A percentile compares a stretch with the other conserved stretches of the same genome.
Evolutionary conservation across 164 flowering plant species (phyloP).

Genomic region (Magnolia officinalis): DNA sequence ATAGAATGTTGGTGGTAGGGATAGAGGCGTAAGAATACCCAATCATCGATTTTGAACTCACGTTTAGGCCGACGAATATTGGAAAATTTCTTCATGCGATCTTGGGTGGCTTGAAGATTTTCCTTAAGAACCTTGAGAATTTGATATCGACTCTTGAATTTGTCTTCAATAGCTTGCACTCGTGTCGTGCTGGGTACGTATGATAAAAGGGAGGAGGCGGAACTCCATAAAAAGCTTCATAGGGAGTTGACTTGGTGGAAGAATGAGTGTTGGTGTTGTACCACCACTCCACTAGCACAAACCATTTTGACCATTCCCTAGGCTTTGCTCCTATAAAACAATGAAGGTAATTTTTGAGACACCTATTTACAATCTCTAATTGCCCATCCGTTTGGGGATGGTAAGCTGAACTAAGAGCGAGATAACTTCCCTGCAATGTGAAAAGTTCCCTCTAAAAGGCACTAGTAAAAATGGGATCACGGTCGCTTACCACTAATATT

Average conservation of each 20-base stretch:
- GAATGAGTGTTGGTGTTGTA: not conserved
- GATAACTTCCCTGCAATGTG: not conserved
- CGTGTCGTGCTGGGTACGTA: not conserved
- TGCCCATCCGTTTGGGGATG: constrained; percentile 8
- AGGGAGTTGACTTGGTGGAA: not conserved
- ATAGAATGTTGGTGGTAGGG: not conserved
- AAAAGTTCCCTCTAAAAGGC: not conserved
- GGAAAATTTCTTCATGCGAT: not conserved
- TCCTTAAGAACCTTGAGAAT: not conserved
- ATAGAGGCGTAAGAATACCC: not conserved
- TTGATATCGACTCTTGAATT: not conserved
- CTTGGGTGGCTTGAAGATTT: no score
- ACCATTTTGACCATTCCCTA: not conserved
- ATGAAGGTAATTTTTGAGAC: not conserved
- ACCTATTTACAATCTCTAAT: not conserved
- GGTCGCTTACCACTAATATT: not conserved
- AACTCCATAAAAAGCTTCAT: not conserved
- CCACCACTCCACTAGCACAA: not conserved
- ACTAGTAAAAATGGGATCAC: constrained; percentile 1
- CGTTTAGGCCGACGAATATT: not conserved
- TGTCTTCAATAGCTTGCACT: not conserved
- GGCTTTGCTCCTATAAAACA: not conserved
- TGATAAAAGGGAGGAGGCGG: not conserved
- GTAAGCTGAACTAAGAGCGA: not conserved
- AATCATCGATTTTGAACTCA: not conserved